Percentiles rank a stretch among this genome's conserved stretches.
Evolutionary conservation across 257 asterid species (phyloP).

Genomic region (Forsythia viridissima): DNA sequence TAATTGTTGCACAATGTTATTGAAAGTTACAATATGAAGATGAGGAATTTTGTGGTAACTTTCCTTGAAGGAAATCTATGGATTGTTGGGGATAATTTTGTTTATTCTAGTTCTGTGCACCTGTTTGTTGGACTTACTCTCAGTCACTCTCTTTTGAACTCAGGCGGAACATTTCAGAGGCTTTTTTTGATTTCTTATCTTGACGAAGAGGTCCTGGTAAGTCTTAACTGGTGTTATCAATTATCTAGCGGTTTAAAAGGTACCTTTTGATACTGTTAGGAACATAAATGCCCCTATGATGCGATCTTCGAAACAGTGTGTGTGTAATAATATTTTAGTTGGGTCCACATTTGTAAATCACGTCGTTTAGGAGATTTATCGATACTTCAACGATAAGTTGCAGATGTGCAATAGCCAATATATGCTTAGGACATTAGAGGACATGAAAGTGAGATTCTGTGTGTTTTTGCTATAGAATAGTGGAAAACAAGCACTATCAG

Average conservation of each 20-base stretch:
- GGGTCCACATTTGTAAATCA: not conserved
- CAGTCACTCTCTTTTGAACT: conserved; percentile 13
- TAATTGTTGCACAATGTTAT: not conserved
- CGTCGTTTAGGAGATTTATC: no score
- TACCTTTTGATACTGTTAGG: not conserved
- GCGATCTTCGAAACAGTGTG: not conserved
- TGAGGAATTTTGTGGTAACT: not conserved
- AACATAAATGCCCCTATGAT: not conserved
- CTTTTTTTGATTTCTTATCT: conserved; percentile 80
- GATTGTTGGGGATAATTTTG: not conserved
- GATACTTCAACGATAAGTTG: no score
- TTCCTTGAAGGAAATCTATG: not conserved
- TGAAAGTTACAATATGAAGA: not conserved
- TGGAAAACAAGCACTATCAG: not conserved
- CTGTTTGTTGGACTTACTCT: not conserved
- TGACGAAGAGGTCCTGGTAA: conserved; percentile 86
- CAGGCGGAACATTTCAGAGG: conserved; percentile 74
- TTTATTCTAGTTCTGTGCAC: not conserved
- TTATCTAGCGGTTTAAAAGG: not conserved
- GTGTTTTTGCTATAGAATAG: not conserved
- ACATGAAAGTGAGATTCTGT: not conserved
- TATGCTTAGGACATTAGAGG: not conserved
- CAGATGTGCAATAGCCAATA: no score
- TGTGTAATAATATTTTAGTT: not conserved
- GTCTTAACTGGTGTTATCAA: conserved; percentile 13